Evolutionary conservation across 805 yeast genomes (phyloP), one percentile per base, ranked within the genome.

Genomic region (Kazachstania viticola): DNA sequence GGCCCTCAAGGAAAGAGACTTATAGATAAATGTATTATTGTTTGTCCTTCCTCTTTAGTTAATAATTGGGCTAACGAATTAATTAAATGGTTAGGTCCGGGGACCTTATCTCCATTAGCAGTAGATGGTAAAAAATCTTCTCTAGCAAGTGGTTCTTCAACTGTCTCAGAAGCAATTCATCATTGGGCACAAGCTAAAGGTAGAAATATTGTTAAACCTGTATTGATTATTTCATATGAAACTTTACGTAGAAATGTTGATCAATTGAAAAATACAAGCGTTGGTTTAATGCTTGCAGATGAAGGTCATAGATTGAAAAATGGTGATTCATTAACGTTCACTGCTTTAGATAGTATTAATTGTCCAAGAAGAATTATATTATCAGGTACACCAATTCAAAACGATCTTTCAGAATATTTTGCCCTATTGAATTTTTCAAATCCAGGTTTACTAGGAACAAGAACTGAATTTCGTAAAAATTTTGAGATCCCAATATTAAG

Each of bases 61-160:
- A 69, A 84, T 36, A 88, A 88, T 49, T 88, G 98, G 98, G 97
- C 97, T 1, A 88, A 91, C 51, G 98, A 88, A 58, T 72, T 88
- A 32, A 72, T 75, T 25, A 88, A 88, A 56, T 88, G 98, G 98
- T 64, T 88, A 14, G 98, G 98, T 0, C 80, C 79, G 42, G 95
- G 91, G n/a, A 73, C 81, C 0, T 51, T 88, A 6, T 75, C 91
- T 2, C 91, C 96, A 0, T 61, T 91, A 33, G 95, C 96, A 0
- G 75, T 83, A 11, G 97, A 91, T 52, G 98, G 98, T 9, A 87
- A 85, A 49, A 65, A 76, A 24, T 47, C 54, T 12, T 48, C 58
- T 2, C 30, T 52, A 21, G 78, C 81, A 7, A 81, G 82, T 41
- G 48, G 51, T 24, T 38, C 39, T 29, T 58, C 69, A 1, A 87